These are phyloP conservation scores for Thalassiosira mediterranea DNA, from an alignment of 352 stramenopile genomes.

Conservation along the genomic window DNA sequence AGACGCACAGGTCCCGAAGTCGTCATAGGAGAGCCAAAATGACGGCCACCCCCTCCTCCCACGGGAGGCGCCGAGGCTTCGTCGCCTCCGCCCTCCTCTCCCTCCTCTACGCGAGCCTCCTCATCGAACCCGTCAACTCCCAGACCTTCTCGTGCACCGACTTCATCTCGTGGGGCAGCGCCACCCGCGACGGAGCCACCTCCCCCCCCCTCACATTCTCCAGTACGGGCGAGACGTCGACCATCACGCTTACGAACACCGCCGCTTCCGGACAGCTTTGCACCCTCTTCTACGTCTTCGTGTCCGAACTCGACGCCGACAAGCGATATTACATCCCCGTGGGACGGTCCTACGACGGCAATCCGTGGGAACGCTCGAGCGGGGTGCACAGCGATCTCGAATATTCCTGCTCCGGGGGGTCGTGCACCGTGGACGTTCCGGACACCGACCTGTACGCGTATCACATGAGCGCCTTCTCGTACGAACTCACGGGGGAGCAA, in stretches of 20 bases:
- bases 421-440: conserved; percentile 24
- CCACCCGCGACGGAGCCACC: background rate
- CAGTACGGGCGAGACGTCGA: conserved; percentile 5
- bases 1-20: no score
- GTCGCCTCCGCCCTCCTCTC: background rate
- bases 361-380: conserved; percentile 35
- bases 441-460: conserved; percentile 5
- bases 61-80: background rate
- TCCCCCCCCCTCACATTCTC: background rate
- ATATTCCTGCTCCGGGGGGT: conserved; percentile 15
- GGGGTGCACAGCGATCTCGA: conserved; percentile 13
- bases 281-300: conserved; percentile 20
- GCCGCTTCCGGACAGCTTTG: conserved; percentile 26
- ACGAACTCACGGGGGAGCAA: conserved; percentile 9
- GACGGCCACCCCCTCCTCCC: background rate
- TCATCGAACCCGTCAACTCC: background rate
- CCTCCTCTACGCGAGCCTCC: background rate
- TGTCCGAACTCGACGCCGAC: background rate
- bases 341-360: conserved; percentile 43
- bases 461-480: conserved; percentile 18
- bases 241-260: conserved; percentile 43
- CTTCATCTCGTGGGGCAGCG: background rate
- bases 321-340: conserved; percentile 50
- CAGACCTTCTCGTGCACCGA: conserved; percentile 3
- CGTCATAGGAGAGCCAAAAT: no score